These are phyloP conservation scores for Lentinus tigrinus DNA, from an alignment of 768 basidiomycete species.

Conservation along the genomic window DNA sequence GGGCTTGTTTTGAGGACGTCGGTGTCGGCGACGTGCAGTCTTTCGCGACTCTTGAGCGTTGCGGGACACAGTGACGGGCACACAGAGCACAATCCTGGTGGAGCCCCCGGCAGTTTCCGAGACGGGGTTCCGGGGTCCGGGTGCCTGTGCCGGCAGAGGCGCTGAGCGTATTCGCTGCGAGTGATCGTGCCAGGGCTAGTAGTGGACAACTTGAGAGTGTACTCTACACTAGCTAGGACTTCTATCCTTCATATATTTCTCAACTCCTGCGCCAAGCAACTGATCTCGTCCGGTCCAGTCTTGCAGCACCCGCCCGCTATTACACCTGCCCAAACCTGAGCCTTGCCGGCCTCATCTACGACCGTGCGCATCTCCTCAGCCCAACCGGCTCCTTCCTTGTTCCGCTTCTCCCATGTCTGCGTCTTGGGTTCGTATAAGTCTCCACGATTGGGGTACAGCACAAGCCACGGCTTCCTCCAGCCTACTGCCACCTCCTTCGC, in stretches of 20 bases:
- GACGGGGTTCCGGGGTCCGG: slow-evolving; percentile 10
- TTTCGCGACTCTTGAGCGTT: slow-evolving; percentile 25
- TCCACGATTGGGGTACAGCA: slow-evolving; percentile 74
- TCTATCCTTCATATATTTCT: background rate
- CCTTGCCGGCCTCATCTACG: slow-evolving; percentile 21
- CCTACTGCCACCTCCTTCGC: slow-evolving; percentile 13
- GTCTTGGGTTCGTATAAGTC: slow-evolving; percentile 49
- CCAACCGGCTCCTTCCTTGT: slow-evolving; percentile 33
- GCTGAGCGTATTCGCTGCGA: no score
- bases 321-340: slow-evolving; percentile 46
- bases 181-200: no score
- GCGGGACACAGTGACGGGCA: slow-evolving; percentile 17
- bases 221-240: no score
- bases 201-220: no score
- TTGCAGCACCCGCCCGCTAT: slow-evolving; percentile 74
- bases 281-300: slow-evolving; percentile 53
- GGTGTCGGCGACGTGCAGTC: slow-evolving; percentile 40
- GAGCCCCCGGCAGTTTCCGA: slow-evolving; percentile 17
- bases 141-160: no score
- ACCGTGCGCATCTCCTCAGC: slow-evolving; percentile 31
- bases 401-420: slow-evolving; percentile 36
- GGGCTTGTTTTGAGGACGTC: slow-evolving; percentile 39
- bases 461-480: slow-evolving; percentile 45
- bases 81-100: slow-evolving; percentile 7
- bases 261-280: slow-evolving; percentile 1